phyloP scores from a whole-genome alignment of 192 early-diverging fungal species.

The Backusella mclennaniae region DNA sequence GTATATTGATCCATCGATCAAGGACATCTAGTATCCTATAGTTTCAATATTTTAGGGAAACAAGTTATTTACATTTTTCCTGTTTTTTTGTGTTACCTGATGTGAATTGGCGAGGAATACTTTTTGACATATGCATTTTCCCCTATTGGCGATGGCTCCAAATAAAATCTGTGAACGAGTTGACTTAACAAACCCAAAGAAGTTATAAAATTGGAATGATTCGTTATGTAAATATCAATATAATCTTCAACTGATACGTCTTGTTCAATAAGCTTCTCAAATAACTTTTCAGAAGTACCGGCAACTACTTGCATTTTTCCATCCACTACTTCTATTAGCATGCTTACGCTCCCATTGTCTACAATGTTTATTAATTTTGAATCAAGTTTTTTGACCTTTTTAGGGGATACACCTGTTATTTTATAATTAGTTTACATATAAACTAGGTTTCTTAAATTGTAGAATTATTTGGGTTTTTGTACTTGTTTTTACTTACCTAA shows the following conservation, averaged over 20 bases:
- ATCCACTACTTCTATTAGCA: constrained; percentile 54
- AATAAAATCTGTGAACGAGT: constrained; percentile 59
- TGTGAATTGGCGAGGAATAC: constrained; percentile 46
- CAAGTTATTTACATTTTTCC: not conserved
- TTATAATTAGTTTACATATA: not conserved
- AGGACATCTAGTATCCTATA: constrained; percentile 58
- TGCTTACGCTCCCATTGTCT: constrained; percentile 54
- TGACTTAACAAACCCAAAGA: constrained; percentile 53
- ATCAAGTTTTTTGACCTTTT: constrained; percentile 3
- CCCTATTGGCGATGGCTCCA: constrained; percentile 36
- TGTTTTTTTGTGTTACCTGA: constrained; percentile 42
- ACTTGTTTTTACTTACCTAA: not conserved
- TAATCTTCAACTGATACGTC: constrained; percentile 72
- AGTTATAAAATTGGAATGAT: constrained; percentile 59
- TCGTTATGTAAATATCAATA: constrained; percentile 60
- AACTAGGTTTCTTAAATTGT: not conserved
- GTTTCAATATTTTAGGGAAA: not conserved
- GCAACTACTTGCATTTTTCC: constrained; percentile 56
- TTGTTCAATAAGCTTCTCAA: constrained; percentile 55
- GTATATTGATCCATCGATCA: constrained; percentile 59
- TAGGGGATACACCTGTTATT: not conserved
- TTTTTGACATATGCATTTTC: constrained; percentile 47
- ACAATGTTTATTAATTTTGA: constrained; percentile 38
- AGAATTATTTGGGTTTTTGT: not conserved
- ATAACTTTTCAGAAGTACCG: constrained; percentile 60